Evolutionary conservation across 1,284 basidiomycete genomes (phyloP).

Genomic region (Apiotrichum siamense): DNA sequence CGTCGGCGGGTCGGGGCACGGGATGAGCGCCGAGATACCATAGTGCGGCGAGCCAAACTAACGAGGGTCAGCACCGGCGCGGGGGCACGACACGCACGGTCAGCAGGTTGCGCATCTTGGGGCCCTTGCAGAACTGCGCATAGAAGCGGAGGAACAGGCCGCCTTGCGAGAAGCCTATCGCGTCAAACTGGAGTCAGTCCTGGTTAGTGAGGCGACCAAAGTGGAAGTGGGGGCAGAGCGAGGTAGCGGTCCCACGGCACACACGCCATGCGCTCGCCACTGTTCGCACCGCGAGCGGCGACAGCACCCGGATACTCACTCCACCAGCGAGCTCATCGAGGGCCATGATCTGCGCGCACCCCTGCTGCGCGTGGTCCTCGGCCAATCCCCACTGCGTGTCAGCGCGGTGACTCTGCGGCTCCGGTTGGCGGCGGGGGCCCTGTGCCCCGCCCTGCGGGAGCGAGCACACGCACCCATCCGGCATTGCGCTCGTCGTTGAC

Average conservation of each 20-base stretch:
- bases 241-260: too few relatives aligned
- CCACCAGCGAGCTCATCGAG: conserved; percentile 10
- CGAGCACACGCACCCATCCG: conserved; percentile 72
- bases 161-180: conserved; percentile 87
- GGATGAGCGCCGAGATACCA: conserved; percentile 45
- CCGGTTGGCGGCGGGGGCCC: too few relatives aligned
- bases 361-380: conserved; percentile 23
- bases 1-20: conserved; percentile 44
- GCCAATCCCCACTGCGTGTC: conserved; percentile 37
- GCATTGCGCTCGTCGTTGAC: conserved; percentile 64
- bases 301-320: conserved; percentile 7
- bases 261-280: too few relatives aligned
- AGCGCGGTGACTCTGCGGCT: too few relatives aligned
- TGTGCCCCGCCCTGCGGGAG: too few relatives aligned
- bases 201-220: background rate
- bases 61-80: conserved; percentile 9
- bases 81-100: conserved; percentile 49
- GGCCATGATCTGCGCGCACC: conserved; percentile 7
- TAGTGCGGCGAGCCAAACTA: conserved; percentile 50
- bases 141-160: conserved; percentile 90
- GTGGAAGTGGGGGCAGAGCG: background rate
- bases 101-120: conserved; percentile 74
- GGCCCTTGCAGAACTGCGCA: conserved; percentile 73
- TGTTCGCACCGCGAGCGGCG: too few relatives aligned
- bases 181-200: conserved; percentile 59